A percentile compares a stretch with the other conserved stretches of the same genome.
These are phyloP conservation scores for Trypanosoma mega DNA, from an alignment of 208 protist species.

Conservation along the genomic window DNA sequence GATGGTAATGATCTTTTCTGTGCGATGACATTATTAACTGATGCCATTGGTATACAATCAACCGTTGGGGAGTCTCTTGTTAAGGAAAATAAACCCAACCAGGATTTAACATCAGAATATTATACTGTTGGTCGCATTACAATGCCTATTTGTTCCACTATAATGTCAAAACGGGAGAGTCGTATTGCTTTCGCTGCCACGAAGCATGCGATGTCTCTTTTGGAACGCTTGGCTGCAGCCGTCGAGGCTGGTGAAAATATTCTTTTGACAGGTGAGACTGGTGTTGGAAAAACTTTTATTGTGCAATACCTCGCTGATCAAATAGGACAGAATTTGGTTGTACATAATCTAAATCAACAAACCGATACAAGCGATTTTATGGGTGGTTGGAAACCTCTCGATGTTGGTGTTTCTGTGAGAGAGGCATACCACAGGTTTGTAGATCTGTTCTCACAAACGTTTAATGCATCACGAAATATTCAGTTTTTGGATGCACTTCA, in stretches of 20 bases:
- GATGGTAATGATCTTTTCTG: slow-evolving; percentile 43
- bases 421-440: slow-evolving; percentile 87
- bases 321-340: slow-evolving; percentile 91
- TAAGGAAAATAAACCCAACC: slow-evolving; percentile 61
- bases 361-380: slow-evolving; percentile 98
- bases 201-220: slow-evolving; percentile 86
- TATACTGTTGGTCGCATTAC: slow-evolving; percentile 68
- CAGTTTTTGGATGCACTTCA: slow-evolving; percentile 73
- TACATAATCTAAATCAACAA: slow-evolving; percentile 99
- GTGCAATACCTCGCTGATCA: slow-evolving; percentile 91
- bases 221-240: slow-evolving; percentile 94
- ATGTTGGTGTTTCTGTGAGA: slow-evolving; percentile 80
- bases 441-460: slow-evolving; percentile 93
- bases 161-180: slow-evolving; percentile 42
- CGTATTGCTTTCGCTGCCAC: slow-evolving; percentile 95
- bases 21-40: slow-evolving; percentile 41
- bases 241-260: slow-evolving; percentile 95
- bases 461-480: slow-evolving; percentile 85
- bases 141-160: slow-evolving; percentile 39
- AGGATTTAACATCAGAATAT: slow-evolving; percentile 37
- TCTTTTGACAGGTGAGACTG: slow-evolving; percentile 99
- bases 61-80: slow-evolving; percentile 70
- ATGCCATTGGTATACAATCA: slow-evolving; percentile 53
- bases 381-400: slow-evolving; percentile 99
- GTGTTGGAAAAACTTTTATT: slow-evolving; percentile 95